A percentile compares a stretch with the other conserved stretches of the same genome.
Evolutionary conservation across 1,284 basidiomycete genomes (phyloP).

Genomic region (Sparassis latifolia): DNA sequence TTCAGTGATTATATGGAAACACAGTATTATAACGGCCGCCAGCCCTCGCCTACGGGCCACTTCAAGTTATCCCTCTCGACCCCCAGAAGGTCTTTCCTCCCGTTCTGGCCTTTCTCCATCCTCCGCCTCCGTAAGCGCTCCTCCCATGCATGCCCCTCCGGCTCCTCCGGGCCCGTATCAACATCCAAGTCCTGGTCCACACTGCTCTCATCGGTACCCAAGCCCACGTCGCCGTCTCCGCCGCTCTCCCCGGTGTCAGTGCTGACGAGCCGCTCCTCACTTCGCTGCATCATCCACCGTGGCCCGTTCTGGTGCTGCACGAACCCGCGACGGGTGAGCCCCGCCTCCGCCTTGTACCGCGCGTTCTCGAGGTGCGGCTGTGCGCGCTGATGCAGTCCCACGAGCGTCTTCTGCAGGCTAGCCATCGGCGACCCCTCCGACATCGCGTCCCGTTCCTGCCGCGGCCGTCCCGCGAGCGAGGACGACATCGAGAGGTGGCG

Average conservation of each 20-base stretch:
- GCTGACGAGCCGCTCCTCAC: conserved; percentile 23
- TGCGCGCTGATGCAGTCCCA: conserved; percentile 39
- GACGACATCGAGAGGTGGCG: conserved; percentile 32
- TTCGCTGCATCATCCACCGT: conserved; percentile 20
- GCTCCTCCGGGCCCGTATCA: neutral
- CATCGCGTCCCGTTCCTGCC: conserved; percentile 11
- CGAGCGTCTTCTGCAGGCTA: conserved; percentile 42
- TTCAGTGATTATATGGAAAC: too few relatives aligned
- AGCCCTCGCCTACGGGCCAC: conserved; percentile 55
- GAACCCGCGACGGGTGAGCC: conserved; percentile 52
- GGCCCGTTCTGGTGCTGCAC: conserved; percentile 29
- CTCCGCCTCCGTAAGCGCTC: conserved; percentile 23
- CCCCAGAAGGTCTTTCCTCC: conserved; percentile 12
- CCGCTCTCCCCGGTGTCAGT: conserved; percentile 11
- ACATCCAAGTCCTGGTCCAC: conserved; percentile 7
- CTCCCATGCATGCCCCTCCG: conserved; percentile 18
- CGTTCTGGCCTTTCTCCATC: conserved; percentile 14
- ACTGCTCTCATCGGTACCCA: conserved; percentile 15
- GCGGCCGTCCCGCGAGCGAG: conserved; percentile 13
- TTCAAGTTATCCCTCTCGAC: conserved; percentile 49
- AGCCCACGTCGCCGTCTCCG: conserved; percentile 13
- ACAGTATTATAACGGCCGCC: conserved; percentile 35
- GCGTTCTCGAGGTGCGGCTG: conserved; percentile 44
- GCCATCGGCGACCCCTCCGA: conserved; percentile 21
- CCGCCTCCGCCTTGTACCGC: conserved; percentile 65